A percentile compares a stretch with the other conserved stretches of the same genome.
phyloP scores from a whole-genome alignment of 2,329 filamentous ascomycete species.

The Penicillium oxalicum region DNA sequence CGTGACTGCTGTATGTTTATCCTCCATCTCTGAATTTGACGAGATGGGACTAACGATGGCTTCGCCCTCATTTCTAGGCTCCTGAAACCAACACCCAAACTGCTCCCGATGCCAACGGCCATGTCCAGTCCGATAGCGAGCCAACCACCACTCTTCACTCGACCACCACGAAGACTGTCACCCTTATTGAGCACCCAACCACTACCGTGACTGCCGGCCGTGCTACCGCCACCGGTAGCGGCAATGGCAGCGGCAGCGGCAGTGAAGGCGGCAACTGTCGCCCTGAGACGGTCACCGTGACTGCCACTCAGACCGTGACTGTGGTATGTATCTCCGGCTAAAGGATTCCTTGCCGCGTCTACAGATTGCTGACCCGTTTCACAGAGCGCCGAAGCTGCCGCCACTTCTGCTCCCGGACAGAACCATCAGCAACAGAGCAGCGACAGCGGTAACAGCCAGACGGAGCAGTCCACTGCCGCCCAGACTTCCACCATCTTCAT shows the following conservation, averaged over 20 bases:
- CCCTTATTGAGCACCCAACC: slow-evolving; percentile 18
- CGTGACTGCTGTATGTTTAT: slow-evolving; percentile 22
- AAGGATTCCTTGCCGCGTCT: neutral
- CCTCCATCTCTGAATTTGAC: neutral
- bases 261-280: slow-evolving; percentile 3
- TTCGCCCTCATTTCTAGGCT: neutral
- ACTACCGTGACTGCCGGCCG: slow-evolving; percentile 9
- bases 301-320: slow-evolving; percentile 31
- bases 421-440: slow-evolving; percentile 7
- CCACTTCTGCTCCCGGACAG: slow-evolving; percentile 5
- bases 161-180: slow-evolving; percentile 28
- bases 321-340: slow-evolving; percentile 22
- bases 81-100: neutral
- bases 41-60: neutral
- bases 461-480: neutral
- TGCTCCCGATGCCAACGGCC: slow-evolving; percentile 5
- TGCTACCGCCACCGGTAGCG: slow-evolving; percentile 6
- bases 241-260: neutral
- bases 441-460: neutral
- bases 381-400: slow-evolving; percentile 5
- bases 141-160: slow-evolving; percentile 24
- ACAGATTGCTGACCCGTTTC: neutral
- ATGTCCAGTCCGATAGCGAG: slow-evolving; percentile 14
- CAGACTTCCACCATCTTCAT: neutral
- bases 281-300: slow-evolving; percentile 29